These are phyloP conservation scores for Lenzites betulinus DNA, from an alignment of 768 basidiomycete species.

Conservation along the genomic window DNA sequence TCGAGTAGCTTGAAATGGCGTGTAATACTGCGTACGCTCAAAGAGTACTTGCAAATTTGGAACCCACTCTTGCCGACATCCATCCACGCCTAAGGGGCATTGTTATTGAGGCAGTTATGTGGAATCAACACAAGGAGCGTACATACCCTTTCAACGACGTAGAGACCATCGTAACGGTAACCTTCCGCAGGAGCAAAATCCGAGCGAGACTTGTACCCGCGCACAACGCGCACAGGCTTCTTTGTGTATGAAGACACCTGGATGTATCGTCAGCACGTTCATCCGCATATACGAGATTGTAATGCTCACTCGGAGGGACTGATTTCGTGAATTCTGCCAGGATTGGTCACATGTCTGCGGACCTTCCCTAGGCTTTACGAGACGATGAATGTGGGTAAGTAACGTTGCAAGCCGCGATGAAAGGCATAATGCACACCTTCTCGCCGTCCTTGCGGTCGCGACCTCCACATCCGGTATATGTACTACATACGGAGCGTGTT, in stretches of 20 bases:
- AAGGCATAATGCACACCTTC: background rate
- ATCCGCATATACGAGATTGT: background rate
- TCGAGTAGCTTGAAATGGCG: no score
- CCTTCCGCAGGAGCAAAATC: conserved; percentile 20
- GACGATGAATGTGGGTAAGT: no score
- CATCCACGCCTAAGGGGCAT: conserved; percentile 20
- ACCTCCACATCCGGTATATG: conserved; percentile 25
- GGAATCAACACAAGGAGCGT: no score
- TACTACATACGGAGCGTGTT: background rate
- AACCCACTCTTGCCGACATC: conserved; percentile 20
- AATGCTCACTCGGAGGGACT: conserved; percentile 15
- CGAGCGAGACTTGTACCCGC: conserved; percentile 18
- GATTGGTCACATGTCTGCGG: conserved; percentile 23
- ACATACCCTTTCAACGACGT: conserved; percentile 19
- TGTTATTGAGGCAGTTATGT: background rate
- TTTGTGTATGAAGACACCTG: conserved; percentile 19
- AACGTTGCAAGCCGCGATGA: background rate
- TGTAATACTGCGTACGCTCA: conserved; percentile 3
- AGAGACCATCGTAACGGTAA: conserved; percentile 27
- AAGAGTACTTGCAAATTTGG: conserved; percentile 22
- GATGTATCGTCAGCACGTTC: background rate
- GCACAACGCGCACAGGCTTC: conserved; percentile 25
- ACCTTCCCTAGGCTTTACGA: conserved; percentile 12
- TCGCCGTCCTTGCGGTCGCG: conserved; percentile 12
- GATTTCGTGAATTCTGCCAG: conserved; percentile 17